Percentiles rank a stretch among this genome's conserved stretches.
Evolutionary conservation across 768 basidiomycete genomes (phyloP).

Genomic region (Trametes cingulata): DNA sequence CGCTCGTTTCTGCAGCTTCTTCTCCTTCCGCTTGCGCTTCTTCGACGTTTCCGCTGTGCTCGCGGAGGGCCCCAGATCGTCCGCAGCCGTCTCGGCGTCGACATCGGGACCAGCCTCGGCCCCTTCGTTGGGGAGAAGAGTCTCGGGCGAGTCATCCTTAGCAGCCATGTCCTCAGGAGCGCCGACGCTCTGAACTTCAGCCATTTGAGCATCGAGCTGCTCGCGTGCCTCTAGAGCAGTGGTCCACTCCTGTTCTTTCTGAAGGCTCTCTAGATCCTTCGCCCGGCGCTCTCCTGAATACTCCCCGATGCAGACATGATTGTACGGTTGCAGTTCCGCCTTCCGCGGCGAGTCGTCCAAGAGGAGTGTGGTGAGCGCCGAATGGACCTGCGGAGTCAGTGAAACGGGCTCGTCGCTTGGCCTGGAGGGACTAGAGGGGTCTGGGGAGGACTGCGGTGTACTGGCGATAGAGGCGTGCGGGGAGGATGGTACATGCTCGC

Average conservation of each 20-base stretch:
- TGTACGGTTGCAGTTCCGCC: conserved; percentile 73
- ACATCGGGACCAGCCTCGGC: not conserved
- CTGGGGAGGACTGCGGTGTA: conserved; percentile 6
- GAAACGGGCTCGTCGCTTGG: not conserved
- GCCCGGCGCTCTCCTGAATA: conserved; percentile 52
- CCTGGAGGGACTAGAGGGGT: conserved; percentile 5
- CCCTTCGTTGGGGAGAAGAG: not conserved
- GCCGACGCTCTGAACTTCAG: not conserved
- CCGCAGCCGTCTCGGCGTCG: not conserved
- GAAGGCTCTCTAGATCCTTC: conserved; percentile 37
- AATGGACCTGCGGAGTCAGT: conserved; percentile 34
- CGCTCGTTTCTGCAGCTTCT: conserved; percentile 18
- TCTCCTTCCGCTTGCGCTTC: conserved; percentile 30
- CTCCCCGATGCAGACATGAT: conserved; percentile 76
- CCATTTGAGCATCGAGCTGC: conserved; percentile 21
- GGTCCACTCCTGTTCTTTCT: conserved; percentile 20
- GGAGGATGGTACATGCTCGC: conserved; percentile 9
- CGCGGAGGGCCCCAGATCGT: not conserved
- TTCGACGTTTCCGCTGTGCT: conserved; percentile 5
- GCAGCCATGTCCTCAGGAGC: not conserved
- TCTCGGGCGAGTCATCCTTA: not conserved
- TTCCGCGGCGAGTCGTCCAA: conserved; percentile 56
- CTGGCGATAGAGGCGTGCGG: conserved; percentile 17
- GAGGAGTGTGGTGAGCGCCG: conserved; percentile 49
- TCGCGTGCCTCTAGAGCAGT: conserved; percentile 23